Evolutionary conservation across 345 rosid genomes (phyloP).

Genomic region (Lumnitzera racemosa): DNA sequence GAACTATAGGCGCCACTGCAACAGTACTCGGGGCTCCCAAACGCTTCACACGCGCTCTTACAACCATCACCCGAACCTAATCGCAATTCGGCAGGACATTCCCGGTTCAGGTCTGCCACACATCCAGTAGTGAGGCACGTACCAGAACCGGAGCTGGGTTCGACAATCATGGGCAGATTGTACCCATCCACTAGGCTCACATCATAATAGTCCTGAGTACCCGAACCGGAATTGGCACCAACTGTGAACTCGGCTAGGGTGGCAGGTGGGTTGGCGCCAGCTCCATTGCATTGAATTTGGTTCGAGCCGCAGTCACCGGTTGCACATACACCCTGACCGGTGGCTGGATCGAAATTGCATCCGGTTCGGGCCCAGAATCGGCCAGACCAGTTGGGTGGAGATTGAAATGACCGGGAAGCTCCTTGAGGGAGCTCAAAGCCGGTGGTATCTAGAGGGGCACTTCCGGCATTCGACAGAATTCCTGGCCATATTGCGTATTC

Average conservation of each 20-base stretch:
- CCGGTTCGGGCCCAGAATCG: constrained; percentile 33
- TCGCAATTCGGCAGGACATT: constrained; percentile 51
- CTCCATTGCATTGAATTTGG: constrained; percentile 24
- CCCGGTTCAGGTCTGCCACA: constrained; percentile 40
- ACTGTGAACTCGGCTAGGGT: constrained; percentile 33
- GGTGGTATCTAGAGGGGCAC: constrained; percentile 22
- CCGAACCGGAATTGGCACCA: constrained; percentile 12
- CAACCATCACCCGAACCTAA: constrained; percentile 37
- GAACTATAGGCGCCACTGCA: constrained; percentile 46
- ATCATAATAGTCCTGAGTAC: constrained; percentile 25
- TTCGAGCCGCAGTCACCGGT: constrained; percentile 41
- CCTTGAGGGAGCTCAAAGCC: constrained; percentile 27
- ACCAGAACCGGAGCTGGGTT: constrained; percentile 28
- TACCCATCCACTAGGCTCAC: constrained; percentile 41
- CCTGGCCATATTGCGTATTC: constrained; percentile 40
- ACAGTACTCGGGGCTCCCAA: constrained; percentile 48
- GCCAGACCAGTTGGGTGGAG: constrained; percentile 33
- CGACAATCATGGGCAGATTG: constrained; percentile 26
- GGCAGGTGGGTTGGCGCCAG: constrained; percentile 30
- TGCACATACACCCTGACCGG: constrained; percentile 25
- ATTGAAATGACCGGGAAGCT: constrained; percentile 14
- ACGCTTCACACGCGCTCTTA: constrained; percentile 69
- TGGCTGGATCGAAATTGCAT: constrained; percentile 19
- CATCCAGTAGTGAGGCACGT: constrained; percentile 53
- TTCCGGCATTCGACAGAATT: constrained; percentile 25